Conservation (phyloP, 2,329 filamentous ascomycete genomes). For the Cylindrodendrum hubeiense region DNA sequence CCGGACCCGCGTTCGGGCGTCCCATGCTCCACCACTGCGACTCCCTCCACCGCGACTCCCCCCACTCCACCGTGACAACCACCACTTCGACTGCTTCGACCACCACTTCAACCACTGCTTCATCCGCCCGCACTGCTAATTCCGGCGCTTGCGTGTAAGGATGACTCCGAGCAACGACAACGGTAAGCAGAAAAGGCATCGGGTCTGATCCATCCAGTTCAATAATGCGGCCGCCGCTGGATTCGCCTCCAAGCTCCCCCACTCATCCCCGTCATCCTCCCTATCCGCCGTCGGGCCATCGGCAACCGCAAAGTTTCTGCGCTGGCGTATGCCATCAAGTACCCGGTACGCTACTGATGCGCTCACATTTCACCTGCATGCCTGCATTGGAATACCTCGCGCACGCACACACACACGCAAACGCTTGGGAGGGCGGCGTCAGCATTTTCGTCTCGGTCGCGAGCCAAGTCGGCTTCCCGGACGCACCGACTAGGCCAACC, state of each 20-base stretch:
- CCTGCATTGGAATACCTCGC: background rate
- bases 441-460: conserved; percentile 23
- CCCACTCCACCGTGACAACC: background rate
- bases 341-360: background rate
- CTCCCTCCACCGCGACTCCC: background rate
- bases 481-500: conserved; percentile 32
- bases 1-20: conserved; percentile 30
- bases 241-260: background rate
- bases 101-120: background rate
- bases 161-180: background rate
- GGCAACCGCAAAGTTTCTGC: background rate
- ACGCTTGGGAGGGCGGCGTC: conserved; percentile 24
- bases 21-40: background rate
- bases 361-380: background rate
- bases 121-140: background rate
- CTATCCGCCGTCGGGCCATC: background rate
- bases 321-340: background rate
- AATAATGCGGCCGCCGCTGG: background rate
- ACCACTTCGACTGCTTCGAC: background rate
- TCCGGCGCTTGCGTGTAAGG: background rate
- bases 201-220: background rate
- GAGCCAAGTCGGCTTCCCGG: conserved; percentile 24
- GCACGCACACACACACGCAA: conserved; percentile 14
- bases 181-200: background rate
- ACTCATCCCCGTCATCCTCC: background rate